Conservation (phyloP, 1,284 basidiomycete species). For the Sparassis latifolia region DNA sequence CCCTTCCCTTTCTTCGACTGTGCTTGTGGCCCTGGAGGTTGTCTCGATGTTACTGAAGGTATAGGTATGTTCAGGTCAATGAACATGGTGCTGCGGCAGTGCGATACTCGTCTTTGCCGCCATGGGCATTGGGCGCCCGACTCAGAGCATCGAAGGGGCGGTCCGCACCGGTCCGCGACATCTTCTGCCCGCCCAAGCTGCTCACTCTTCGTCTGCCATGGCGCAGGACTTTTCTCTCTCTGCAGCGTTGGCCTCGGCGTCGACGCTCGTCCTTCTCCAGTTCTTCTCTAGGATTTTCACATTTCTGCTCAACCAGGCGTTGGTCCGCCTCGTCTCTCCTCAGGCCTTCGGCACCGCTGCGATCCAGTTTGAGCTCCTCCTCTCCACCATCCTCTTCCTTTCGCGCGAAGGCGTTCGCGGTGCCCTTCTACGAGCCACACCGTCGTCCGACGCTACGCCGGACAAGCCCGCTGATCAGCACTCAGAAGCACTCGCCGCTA, state of each 20-base stretch:
- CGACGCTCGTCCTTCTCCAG: conserved; percentile 84
- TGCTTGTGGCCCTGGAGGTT: conserved; percentile 8
- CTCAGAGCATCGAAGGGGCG: neutral
- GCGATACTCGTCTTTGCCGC: no score
- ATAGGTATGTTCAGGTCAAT: conserved; percentile 38
- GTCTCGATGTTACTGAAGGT: conserved; percentile 17
- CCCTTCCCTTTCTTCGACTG: conserved; percentile 34
- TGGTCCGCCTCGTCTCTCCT: conserved; percentile 82
- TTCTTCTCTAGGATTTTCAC: conserved; percentile 80
- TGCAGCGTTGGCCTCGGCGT: conserved; percentile 49
- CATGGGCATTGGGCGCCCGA: no score
- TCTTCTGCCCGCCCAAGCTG: no score
- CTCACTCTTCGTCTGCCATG: no score
- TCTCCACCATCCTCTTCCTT: conserved; percentile 88
- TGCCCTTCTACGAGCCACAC: conserved; percentile 53
- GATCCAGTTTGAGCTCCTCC: conserved; percentile 81
- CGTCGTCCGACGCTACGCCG: neutral
- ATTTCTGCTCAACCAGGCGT: conserved; percentile 82
- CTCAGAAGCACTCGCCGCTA: conserved; percentile 14
- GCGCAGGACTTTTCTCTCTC: conserved; percentile 7
- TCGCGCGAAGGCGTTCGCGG: conserved; percentile 88
- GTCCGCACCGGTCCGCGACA: neutral
- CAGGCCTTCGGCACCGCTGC: conserved; percentile 82
- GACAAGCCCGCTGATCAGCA: neutral
- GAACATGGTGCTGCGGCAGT: conserved; percentile 24